phyloP scores from a whole-genome alignment of 805 yeast genomes.

The Candida ponderosae region DNA sequence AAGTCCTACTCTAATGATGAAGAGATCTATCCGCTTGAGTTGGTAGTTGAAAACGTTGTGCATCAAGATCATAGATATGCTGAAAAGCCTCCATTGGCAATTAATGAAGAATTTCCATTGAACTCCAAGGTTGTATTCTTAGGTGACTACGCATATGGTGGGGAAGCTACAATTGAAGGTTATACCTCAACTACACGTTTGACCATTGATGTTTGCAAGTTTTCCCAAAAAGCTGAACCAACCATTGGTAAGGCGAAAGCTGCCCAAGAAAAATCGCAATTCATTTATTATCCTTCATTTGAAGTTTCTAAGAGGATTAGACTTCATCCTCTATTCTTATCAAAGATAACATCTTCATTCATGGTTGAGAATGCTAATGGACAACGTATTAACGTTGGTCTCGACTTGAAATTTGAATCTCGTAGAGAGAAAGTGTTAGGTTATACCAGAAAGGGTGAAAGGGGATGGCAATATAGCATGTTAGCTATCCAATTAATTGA shows the following conservation, averaged over 20 bases:
- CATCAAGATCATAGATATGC: conserved; percentile 68
- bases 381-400: conserved; percentile 61
- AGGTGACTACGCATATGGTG: conserved; percentile 85
- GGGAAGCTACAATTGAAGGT: conserved; percentile 61
- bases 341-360: conserved; percentile 70
- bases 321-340: conserved; percentile 57
- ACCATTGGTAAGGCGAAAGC: conserved; percentile 56
- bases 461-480: conserved; percentile 79
- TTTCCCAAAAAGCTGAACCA: conserved; percentile 46
- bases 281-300: conserved; percentile 57
- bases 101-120: conserved; percentile 75
- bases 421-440: conserved; percentile 82
- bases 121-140: conserved; percentile 67
- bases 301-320: conserved; percentile 53
- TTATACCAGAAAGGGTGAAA: conserved; percentile 56
- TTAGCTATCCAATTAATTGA: conserved; percentile 60
- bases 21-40: conserved; percentile 66
- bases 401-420: conserved; percentile 77
- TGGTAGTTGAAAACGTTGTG: conserved; percentile 66
- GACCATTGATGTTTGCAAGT: conserved; percentile 45
- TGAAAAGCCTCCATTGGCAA: conserved; percentile 68
- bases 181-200: conserved; percentile 40
- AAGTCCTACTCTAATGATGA: conserved; percentile 56
- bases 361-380: conserved; percentile 48
- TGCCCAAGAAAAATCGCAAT: conserved; percentile 42